Evolutionary conservation across 2,329 filamentous ascomycete genomes (phyloP).

Genomic region (Ceratocystiopsis sp.): DNA sequence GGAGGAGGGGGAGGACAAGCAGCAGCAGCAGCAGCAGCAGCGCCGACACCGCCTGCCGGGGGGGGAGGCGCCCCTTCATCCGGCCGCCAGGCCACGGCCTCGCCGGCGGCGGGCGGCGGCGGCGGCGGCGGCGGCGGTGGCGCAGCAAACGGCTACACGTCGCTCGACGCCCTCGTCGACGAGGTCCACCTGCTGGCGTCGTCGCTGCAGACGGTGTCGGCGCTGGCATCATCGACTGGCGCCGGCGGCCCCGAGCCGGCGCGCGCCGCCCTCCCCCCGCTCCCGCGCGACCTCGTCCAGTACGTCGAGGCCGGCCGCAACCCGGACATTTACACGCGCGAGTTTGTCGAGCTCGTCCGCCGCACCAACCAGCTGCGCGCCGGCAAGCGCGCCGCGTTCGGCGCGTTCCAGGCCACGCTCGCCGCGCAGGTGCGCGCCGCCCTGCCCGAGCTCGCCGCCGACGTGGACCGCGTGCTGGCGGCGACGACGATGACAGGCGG

Average conservation of each 20-base stretch:
- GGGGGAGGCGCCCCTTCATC: too few species aligned
- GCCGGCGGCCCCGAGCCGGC: slow-evolving; percentile 7
- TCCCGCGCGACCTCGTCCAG: slow-evolving; percentile 46
- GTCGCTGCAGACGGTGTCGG: slow-evolving; percentile 23
- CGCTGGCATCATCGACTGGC: slow-evolving; percentile 17
- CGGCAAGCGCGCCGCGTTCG: slow-evolving; percentile 47
- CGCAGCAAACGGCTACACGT: slow-evolving; percentile 22
- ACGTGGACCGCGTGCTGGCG: slow-evolving; percentile 33
- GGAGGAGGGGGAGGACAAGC: too few species aligned
- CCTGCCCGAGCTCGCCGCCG: slow-evolving; percentile 40
- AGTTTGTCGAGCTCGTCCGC: slow-evolving; percentile 53
- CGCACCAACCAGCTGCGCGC: slow-evolving; percentile 49
- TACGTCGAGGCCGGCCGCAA: slow-evolving; percentile 58
- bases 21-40: too few species aligned
- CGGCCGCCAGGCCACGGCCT: too few species aligned
- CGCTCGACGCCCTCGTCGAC: slow-evolving; percentile 36
- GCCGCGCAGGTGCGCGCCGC: slow-evolving; percentile 39
- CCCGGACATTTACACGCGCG: slow-evolving; percentile 57
- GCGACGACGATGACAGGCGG: slow-evolving; percentile 17
- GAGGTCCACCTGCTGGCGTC: slow-evolving; percentile 30
- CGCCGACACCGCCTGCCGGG: too few species aligned
- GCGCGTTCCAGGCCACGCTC: slow-evolving; percentile 41
- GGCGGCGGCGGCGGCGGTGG: too few species aligned
- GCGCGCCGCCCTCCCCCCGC: slow-evolving; percentile 24
- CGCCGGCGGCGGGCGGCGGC: too few species aligned